These are phyloP conservation scores for Candida sphagnicola DNA, from an alignment of 805 yeast species.

Conservation along the genomic window DNA sequence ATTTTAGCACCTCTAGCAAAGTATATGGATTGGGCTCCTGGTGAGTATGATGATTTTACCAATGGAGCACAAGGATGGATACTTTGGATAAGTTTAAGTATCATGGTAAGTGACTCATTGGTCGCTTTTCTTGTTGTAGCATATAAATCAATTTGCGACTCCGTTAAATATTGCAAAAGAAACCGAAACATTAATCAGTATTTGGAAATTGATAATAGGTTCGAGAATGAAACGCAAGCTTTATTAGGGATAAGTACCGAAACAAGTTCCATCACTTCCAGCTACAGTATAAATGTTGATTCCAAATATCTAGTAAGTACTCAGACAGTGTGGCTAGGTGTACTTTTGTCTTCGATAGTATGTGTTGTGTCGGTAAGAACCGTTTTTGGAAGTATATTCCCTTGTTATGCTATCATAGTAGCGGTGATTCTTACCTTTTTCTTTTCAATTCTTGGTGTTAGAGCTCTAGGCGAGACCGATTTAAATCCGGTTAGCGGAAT, in stretches of 20 bases:
- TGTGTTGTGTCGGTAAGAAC: constrained; percentile 62
- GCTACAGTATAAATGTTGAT: constrained; percentile 22
- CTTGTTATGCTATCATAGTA: constrained; percentile 60
- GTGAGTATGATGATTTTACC: constrained; percentile 88
- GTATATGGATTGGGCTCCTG: constrained; percentile 78
- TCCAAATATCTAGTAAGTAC: constrained; percentile 47
- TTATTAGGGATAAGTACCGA: too few relatives aligned
- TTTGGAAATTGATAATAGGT: background rate
- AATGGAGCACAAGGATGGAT: constrained; percentile 97
- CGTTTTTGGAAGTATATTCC: constrained; percentile 70
- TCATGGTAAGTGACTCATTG: constrained; percentile 89
- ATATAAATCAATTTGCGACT: constrained; percentile 31
- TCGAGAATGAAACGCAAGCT: background rate
- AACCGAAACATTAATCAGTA: background rate
- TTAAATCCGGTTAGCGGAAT: constrained; percentile 95
- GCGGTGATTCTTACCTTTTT: constrained; percentile 76
- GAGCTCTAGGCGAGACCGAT: constrained; percentile 96
- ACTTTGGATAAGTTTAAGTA: constrained; percentile 86
- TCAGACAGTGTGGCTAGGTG: constrained; percentile 53
- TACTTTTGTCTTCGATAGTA: constrained; percentile 58
- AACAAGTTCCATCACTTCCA: constrained; percentile 1
- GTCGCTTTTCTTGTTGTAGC: constrained; percentile 71
- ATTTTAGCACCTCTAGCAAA: constrained; percentile 80
- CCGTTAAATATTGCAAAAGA: constrained; percentile 1
- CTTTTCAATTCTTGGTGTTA: constrained; percentile 79